These are phyloP conservation scores for Rutstroemia sydowiana DNA, from an alignment of 2,329 filamentous ascomycete species.

Conservation along the genomic window DNA sequence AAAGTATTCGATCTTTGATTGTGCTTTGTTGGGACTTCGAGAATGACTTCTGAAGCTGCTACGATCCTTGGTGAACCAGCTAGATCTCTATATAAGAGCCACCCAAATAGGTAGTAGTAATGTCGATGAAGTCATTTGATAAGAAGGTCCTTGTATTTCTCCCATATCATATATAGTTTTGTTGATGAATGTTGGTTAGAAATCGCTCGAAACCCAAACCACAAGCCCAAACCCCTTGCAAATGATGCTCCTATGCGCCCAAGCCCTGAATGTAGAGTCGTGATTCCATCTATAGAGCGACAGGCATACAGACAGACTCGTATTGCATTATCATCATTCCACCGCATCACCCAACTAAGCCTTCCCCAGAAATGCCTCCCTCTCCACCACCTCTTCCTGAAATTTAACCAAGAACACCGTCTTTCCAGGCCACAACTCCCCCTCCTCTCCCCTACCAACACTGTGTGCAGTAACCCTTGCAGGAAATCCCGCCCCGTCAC, in stretches of 20 bases:
- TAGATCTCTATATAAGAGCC: too few relatives aligned
- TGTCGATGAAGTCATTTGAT: too few relatives aligned
- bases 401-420: conserved; percentile 96
- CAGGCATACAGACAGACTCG: not conserved
- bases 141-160: too few relatives aligned
- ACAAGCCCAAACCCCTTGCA: not conserved
- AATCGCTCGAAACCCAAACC: too few relatives aligned
- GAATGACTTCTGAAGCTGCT: too few relatives aligned
- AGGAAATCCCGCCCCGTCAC: conserved; percentile 85
- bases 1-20: too few relatives aligned
- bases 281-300: not conserved
- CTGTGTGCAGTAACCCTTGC: conserved; percentile 87
- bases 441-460: conserved; percentile 50
- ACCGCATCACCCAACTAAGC: conserved; percentile 17
- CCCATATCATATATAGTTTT: too few relatives aligned
- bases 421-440: conserved; percentile 89
- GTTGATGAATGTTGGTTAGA: too few relatives aligned
- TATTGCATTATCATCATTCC: not conserved
- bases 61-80: too few relatives aligned
- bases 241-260: not conserved
- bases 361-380: conserved; percentile 75
- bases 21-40: too few relatives aligned
- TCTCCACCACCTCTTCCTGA: conserved; percentile 79
- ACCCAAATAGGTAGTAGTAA: too few relatives aligned
- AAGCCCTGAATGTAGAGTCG: conserved; percentile 8